These are phyloP conservation scores for Posidonia oceanica DNA, from an alignment of 116 monocot genomes.

Conservation along the genomic window DNA sequence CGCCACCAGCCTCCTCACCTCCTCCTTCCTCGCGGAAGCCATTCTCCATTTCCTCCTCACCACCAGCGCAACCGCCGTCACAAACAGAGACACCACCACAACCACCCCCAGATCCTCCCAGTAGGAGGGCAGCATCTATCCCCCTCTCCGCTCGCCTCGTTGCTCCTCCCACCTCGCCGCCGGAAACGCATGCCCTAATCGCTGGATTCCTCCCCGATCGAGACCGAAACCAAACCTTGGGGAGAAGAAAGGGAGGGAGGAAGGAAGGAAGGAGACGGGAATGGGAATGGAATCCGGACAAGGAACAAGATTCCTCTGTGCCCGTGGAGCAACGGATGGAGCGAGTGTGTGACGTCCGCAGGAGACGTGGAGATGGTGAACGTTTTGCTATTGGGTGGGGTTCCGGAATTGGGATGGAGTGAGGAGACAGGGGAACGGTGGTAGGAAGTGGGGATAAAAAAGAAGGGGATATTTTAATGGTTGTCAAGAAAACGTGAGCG, in stretches of 20 bases:
- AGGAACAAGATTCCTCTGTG: background rate
- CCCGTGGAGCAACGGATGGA: background rate
- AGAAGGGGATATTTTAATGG: background rate
- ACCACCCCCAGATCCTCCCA: slow-evolving; percentile 11
- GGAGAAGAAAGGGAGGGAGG: background rate
- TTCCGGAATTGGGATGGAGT: background rate
- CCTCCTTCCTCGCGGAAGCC: slow-evolving; percentile 44
- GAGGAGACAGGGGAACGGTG: background rate
- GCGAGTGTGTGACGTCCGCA: background rate
- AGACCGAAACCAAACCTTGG: background rate
- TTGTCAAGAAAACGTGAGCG: background rate
- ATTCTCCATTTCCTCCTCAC: slow-evolving; percentile 40
- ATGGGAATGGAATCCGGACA: background rate
- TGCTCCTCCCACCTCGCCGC: background rate
- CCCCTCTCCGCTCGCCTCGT: background rate
- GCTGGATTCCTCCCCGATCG: background rate
- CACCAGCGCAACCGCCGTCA: slow-evolving; percentile 18
- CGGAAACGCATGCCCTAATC: slow-evolving; percentile 2
- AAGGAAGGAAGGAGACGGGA: no score
- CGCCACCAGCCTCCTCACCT: slow-evolving; percentile 47
- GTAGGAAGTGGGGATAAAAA: background rate
- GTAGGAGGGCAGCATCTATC: slow-evolving; percentile 16
- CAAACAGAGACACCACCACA: slow-evolving; percentile 9
- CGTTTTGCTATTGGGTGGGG: background rate
- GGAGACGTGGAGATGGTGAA: background rate